These are phyloP conservation scores for Aspergillus sclerotialis DNA, from an alignment of 2,329 filamentous ascomycete genomes.

Conservation along the genomic window DNA sequence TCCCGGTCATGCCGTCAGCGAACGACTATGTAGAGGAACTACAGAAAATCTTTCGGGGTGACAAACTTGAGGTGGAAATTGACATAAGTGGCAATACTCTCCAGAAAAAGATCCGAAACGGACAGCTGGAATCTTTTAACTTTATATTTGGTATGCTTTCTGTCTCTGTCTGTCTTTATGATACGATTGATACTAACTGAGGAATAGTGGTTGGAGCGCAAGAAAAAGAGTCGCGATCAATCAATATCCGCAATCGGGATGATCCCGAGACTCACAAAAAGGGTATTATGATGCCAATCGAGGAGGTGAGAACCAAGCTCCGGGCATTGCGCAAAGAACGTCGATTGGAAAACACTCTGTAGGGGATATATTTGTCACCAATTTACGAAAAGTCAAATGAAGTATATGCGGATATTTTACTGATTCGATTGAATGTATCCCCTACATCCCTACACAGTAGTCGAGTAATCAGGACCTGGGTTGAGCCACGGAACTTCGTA, in stretches of 20 bases:
- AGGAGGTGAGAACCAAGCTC: slow-evolving; percentile 52
- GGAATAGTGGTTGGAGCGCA: slow-evolving; percentile 53
- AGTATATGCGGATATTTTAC: too few relatives aligned
- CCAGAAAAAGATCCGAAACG: slow-evolving; percentile 46
- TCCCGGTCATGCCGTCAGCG: slow-evolving; percentile 44
- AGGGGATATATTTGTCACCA: slow-evolving; percentile 8
- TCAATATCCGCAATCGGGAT: slow-evolving; percentile 60
- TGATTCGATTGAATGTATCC: too few relatives aligned
- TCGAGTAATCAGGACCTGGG: too few relatives aligned
- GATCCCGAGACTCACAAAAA: slow-evolving; percentile 55
- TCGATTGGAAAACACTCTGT: slow-evolving; percentile 35
- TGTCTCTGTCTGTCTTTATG: not conserved
- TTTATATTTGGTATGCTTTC: slow-evolving; percentile 43
- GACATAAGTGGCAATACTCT: slow-evolving; percentile 45
- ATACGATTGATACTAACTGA: slow-evolving; percentile 9
- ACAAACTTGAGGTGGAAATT: slow-evolving; percentile 43
- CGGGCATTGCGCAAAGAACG: slow-evolving; percentile 39
- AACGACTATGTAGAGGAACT: slow-evolving; percentile 45
- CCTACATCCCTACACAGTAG: too few relatives aligned
- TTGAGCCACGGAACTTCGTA: too few relatives aligned
- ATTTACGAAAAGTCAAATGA: slow-evolving; percentile 12
- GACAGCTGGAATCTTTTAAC: slow-evolving; percentile 44
- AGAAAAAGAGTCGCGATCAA: slow-evolving; percentile 52
- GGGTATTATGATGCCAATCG: slow-evolving; percentile 55
- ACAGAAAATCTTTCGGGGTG: slow-evolving; percentile 36